Percentiles rank a stretch among this genome's conserved stretches.
Conservation (phyloP, 2,329 filamentous ascomycete genomes). For the Cladosporium sp. region DNA sequence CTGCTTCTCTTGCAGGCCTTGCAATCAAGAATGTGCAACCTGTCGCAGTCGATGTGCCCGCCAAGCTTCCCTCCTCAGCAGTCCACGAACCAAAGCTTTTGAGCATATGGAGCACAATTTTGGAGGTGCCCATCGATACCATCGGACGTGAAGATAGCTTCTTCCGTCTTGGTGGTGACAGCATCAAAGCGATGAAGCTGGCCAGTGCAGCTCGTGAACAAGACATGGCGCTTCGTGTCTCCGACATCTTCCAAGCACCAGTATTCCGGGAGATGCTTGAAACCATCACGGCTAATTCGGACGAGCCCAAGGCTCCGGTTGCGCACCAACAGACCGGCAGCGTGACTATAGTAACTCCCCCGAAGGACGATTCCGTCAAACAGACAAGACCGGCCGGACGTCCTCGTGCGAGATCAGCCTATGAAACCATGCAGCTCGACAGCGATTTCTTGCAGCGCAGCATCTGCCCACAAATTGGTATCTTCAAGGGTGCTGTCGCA, state of each 20-base stretch:
- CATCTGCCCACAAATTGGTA: conserved; percentile 28
- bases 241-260: conserved; percentile 37
- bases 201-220: conserved; percentile 36
- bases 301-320: background rate
- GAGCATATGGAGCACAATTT: conserved; percentile 11
- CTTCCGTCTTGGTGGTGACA: conserved; percentile 43
- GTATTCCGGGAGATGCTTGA: conserved; percentile 13
- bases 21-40: background rate
- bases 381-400: background rate
- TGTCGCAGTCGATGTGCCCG: background rate
- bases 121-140: background rate
- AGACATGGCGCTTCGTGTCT: conserved; percentile 37
- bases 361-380: background rate
- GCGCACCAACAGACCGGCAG: background rate
- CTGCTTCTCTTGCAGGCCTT: background rate
- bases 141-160: conserved; percentile 34
- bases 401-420: conserved; percentile 5
- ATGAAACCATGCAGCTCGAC: conserved; percentile 5
- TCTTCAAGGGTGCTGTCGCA: conserved; percentile 9
- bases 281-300: background rate
- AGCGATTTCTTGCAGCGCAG: conserved; percentile 10
- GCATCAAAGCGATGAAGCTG: conserved; percentile 42
- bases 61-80: background rate
- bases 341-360: background rate
- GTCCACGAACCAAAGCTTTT: conserved; percentile 5